Evolutionary conservation across 2,329 filamentous ascomycete genomes (phyloP), one percentile per base, ranked within the genome.

Genomic region (Gliomastix tumulicola): DNA sequence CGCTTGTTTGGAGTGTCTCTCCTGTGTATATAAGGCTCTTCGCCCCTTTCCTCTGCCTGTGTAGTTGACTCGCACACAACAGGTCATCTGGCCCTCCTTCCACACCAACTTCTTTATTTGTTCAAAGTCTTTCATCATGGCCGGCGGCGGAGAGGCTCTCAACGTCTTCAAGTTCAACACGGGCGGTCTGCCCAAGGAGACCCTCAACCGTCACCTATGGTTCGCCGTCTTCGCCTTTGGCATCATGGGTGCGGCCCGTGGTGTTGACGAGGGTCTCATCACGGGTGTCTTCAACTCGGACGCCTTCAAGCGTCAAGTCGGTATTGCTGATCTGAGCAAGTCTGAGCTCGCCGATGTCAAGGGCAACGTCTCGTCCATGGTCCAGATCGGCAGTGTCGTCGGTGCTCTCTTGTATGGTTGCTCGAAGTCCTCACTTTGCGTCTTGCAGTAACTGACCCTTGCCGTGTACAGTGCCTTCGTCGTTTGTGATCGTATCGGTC

Each of bases 341-440:
- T 7, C 16, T 9, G 30, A 20, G 9, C 36, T 38, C 11, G 36
- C 36, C 32, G 22, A 20, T 30, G 36, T 38, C 22, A 38, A 38
- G 31, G 36, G 36, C 17, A 38, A 28, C 20, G 36, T 38, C 21
- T 38, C 36, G 3, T 38, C 36, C 23, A 38, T 38, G 36, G 36
- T 38, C 21, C 36, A 38, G 21, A 21, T 38, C 6, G 36, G 36
- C n/a, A 38, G 36, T 20, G 32, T 38, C 13, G 72, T 65, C 3
- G 81, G 81, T 15, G 75, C 79, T 17, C 62, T 80, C 16, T 65
- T 55, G 50, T 51, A 43, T 33, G 45, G 37, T 34, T 15, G 16
- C 12, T 17, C 21, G 21, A 32, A 7, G 15, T 15, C 10, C 30
- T 16, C 17, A 13, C 7, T n/a, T 4, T 8, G 25, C n/a, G 25